Conservation (phyloP, 441 rosid species). For the Geranium incanum region DNA sequence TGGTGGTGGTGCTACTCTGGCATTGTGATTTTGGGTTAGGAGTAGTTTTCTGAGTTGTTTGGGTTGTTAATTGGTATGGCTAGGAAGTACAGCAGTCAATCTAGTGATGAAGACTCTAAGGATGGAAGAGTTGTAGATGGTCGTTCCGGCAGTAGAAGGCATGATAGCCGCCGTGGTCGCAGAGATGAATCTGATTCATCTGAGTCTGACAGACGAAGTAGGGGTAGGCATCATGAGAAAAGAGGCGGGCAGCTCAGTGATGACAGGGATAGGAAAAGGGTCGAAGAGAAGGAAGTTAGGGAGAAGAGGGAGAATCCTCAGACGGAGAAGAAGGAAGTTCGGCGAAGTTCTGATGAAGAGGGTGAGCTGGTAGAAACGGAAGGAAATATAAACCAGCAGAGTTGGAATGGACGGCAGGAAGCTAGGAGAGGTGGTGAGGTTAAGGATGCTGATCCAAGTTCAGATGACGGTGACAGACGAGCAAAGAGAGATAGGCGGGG, state of each 20-base stretch:
- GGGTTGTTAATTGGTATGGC: slow-evolving; percentile 21
- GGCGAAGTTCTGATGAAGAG: slow-evolving; percentile 1
- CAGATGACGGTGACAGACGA: slow-evolving; percentile 12
- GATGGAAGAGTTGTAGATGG: slow-evolving; percentile 11
- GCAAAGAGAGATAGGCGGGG: slow-evolving; percentile 24
- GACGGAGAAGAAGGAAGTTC: not conserved
- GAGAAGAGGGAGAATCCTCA: not conserved
- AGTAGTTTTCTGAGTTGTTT: not conserved
- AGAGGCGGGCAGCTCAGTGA: no score
- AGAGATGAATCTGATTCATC: slow-evolving; percentile 9
- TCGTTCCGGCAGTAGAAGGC: slow-evolving; percentile 8
- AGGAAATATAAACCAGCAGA: slow-evolving; percentile 4
- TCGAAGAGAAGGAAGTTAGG: slow-evolving; percentile 5
- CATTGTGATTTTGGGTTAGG: no score
- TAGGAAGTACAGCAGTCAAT: slow-evolving; percentile 28
- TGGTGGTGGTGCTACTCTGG: no score
- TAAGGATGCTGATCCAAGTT: slow-evolving; percentile 6
- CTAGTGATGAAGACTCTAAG: slow-evolving; percentile 25
- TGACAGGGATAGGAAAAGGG: not conserved
- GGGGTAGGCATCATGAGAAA: not conserved
- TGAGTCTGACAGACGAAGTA: slow-evolving; percentile 17
- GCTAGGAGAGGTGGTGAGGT: not conserved
- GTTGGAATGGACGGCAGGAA: not conserved
- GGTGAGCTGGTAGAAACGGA: slow-evolving; percentile 11
- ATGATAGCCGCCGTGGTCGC: slow-evolving; percentile 3